These are phyloP conservation scores for Aschersonia sp. DNA, from an alignment of 2,329 filamentous ascomycete genomes.

Conservation along the genomic window DNA sequence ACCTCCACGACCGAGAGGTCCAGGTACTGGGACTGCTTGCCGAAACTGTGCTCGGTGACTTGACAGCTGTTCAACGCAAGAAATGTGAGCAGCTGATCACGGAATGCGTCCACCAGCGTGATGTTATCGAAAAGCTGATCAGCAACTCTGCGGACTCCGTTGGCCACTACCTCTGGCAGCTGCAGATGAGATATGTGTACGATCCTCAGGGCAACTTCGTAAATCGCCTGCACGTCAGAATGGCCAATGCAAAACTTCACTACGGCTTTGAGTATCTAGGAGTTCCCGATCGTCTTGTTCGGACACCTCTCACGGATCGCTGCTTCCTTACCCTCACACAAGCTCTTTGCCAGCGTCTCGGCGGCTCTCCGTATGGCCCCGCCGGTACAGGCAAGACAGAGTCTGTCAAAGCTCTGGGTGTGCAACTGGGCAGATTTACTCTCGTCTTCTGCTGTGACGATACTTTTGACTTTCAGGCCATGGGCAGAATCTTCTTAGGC, in stretches of 20 bases:
- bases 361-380: slow-evolving; percentile 92
- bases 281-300: slow-evolving; percentile 87
- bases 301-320: slow-evolving; percentile 91
- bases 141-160: slow-evolving; percentile 59
- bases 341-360: slow-evolving; percentile 84
- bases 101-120: slow-evolving; percentile 94
- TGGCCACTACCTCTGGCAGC: slow-evolving; percentile 79
- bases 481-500: slow-evolving; percentile 98
- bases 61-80: slow-evolving; percentile 76
- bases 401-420: slow-evolving; percentile 92
- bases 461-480: slow-evolving; percentile 98
- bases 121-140: slow-evolving; percentile 78
- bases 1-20: slow-evolving; percentile 69
- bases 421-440: slow-evolving; percentile 93
- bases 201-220: slow-evolving; percentile 65
- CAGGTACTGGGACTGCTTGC: slow-evolving; percentile 76
- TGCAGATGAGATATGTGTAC: slow-evolving; percentile 97
- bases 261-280: slow-evolving; percentile 98
- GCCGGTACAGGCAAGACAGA: slow-evolving; percentile 98
- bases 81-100: slow-evolving; percentile 99
- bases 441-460: slow-evolving; percentile 99
- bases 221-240: slow-evolving; percentile 76
- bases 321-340: slow-evolving; percentile 98
- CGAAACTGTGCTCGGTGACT: slow-evolving; percentile 75
- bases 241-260: slow-evolving; percentile 89